Conservation (phyloP, 2,329 filamentous ascomycete species). For the Beauveria asiatica region DNA sequence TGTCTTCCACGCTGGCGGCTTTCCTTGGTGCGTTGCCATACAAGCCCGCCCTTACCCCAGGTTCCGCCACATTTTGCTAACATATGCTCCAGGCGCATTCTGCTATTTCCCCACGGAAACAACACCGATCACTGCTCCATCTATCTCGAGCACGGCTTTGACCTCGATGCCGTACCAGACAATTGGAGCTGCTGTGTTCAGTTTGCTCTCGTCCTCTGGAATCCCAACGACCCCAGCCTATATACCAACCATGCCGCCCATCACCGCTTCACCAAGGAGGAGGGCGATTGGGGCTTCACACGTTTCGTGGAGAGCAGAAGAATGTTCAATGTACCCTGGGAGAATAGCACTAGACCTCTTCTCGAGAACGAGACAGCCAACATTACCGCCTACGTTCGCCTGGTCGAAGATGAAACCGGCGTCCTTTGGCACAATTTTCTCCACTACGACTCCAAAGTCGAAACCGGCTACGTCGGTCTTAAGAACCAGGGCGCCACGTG, state of each 20-base stretch:
- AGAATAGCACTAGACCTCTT: conserved; percentile 59
- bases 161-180: conserved; percentile 65
- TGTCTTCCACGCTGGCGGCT: conserved; percentile 74
- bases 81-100: conserved; percentile 59
- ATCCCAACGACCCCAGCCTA: conserved; percentile 82
- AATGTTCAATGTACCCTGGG: conserved; percentile 73
- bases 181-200: conserved; percentile 97
- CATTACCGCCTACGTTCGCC: conserved; percentile 72
- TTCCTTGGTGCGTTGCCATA: conserved; percentile 61
- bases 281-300: conserved; percentile 99
- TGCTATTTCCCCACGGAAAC: conserved; percentile 94
- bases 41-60: background rate
- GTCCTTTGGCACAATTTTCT: conserved; percentile 86
- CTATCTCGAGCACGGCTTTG: conserved; percentile 92
- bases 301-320: conserved; percentile 81
- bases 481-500: conserved; percentile 95
- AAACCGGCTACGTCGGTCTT: conserved; percentile 92
- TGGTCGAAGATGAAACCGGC: conserved; percentile 80
- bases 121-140: conserved; percentile 90
- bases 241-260: conserved; percentile 77
- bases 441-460: conserved; percentile 98
- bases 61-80: conserved; percentile 10
- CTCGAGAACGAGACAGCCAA: conserved; percentile 70
- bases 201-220: conserved; percentile 90
- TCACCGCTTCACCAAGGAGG: conserved; percentile 91